Percentiles rank a stretch among this genome's conserved stretches.
Evolutionary conservation across 2,329 filamentous ascomycete species (phyloP).

Genomic region (Endocalyx cinctus): DNA sequence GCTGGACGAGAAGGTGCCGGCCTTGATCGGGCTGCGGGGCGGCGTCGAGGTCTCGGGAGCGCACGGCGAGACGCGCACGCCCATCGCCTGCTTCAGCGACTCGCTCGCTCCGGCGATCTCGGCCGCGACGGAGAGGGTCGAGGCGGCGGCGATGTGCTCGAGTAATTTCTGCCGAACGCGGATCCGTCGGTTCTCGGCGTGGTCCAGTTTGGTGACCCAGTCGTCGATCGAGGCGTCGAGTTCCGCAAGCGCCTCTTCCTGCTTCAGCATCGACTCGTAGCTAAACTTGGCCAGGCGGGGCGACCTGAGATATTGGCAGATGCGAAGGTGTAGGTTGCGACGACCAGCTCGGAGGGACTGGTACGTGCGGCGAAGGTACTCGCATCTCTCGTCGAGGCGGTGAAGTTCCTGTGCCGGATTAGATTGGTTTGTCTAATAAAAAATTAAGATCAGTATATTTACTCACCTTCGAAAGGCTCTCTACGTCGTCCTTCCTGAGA

Average conservation of each 20-base stretch:
- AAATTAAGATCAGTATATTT: too few relatives aligned
- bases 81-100: slow-evolving; percentile 38
- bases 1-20: slow-evolving; percentile 24
- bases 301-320: slow-evolving; percentile 72
- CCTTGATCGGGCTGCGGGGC: slow-evolving; percentile 54
- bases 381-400: slow-evolving; percentile 70
- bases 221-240: slow-evolving; percentile 75
- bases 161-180: slow-evolving; percentile 74
- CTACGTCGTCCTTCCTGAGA: slow-evolving; percentile 58
- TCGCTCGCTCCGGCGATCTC: slow-evolving; percentile 32
- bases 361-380: slow-evolving; percentile 74
- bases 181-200: slow-evolving; percentile 71
- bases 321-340: slow-evolving; percentile 70
- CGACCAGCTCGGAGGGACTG: slow-evolving; percentile 70
- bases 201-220: slow-evolving; percentile 75
- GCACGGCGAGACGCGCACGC: slow-evolving; percentile 30
- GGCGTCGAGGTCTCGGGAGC: slow-evolving; percentile 49
- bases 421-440: slow-evolving; percentile 3
- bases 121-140: slow-evolving; percentile 41
- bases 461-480: slow-evolving; percentile 58
- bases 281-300: slow-evolving; percentile 68
- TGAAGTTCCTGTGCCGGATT: slow-evolving; percentile 58
- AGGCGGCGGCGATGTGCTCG: slow-evolving; percentile 73
- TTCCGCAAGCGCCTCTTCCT: slow-evolving; percentile 74
- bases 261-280: slow-evolving; percentile 69